Base-by-base conservation (phyloP, 345 rosid species). In the Mangifera indica region DNA sequence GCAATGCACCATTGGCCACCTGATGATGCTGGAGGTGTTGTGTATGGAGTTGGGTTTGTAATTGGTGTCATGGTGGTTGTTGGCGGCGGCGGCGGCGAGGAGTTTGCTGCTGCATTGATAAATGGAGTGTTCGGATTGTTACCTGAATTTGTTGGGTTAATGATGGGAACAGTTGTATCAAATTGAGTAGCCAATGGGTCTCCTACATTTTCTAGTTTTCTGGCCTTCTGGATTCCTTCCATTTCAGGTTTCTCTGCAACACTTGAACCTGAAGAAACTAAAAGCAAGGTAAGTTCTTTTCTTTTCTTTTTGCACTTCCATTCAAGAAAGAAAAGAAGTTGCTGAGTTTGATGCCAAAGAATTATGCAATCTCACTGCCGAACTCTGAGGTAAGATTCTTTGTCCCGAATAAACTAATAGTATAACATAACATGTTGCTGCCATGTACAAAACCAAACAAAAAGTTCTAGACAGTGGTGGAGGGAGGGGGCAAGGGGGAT, bases 1-100 rank as follows among this genome's bases (percentile, higher is more conserved):
- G 97, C 93, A 67, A 91, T 77, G 34, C 99, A 95, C 96, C 94
- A 95, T 62, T 76, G 58, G 10, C 97, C 93, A 1, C 91, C 83
- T 46, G 77, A 76, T 75, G 87, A 53, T 13, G 80, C 63, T 0
- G 89, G 81, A 3, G 45, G 20, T 2, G 58, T 51, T 15, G 72
- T 79, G 26, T 75, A 77, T 15, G 91, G 85, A 0, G 81, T 42
- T 24, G 84, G 80, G 10, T 61, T 66, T 13, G 67, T 73, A 40
- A 49, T 61, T n/a, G 80, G 74, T 52, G 59, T 63, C 0, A 57
- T 53, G n/a, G 60, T 57, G 3, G 78, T 69, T 7, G 56, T 49
- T 0, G 79, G 61, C 17, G 82, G 32, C 5, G 77, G 79, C 5
- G 64, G 57, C n/a, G 14, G 73, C 78, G 45, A 60, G n/a, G n/a